Evolutionary conservation across 2,329 filamentous ascomycete species (phyloP), one percentile per base, ranked within the genome.

Genomic region (Claviceps capensis): DNA sequence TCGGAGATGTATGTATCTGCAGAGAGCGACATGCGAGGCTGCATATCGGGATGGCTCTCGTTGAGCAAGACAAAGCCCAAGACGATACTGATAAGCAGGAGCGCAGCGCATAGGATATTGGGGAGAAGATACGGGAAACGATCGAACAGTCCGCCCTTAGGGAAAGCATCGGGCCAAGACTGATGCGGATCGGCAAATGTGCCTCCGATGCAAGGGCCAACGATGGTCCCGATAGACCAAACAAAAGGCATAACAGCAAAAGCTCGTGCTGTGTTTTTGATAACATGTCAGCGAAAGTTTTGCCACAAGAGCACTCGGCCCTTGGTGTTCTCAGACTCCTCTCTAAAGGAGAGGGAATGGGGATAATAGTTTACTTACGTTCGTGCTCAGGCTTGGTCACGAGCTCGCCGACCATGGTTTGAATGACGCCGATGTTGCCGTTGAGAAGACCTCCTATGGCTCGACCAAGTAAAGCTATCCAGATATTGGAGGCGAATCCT

Each of bases 191-290:
- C 82, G 54, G 89, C 86, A 64, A 95, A 88, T 52, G 85, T 80
- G 37, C 91, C 91, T 54, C 91, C 91, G 57, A 96, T 88, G 5
- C 85, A 86, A 56, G 90, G 86, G 0, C 90, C 90, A 50, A 95
- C 76, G 57, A 95, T 95, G 9, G 88, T 94, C 23, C 90, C 90
- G 50, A 95, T 83, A 47, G 79, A 85, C 89, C 90, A 96, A 7
- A 95, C 85, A 62, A 95, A 95, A 0, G 90, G 90, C 88, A 96
- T 95, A 45, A 95, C 80, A 2, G 88, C 82, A 65, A 90, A 95
- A 30, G 90, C 90, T 55, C 85, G 81, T 53, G 88, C 85, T 88
- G 60, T 55, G 4, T 19, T 41, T 19, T 19, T 13, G 17, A 13
- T 49, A 22, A 37, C 50, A 42, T 47, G 47, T 60, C 48, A 61